These are phyloP conservation scores for Austropuccinia psidii DNA, from an alignment of 1,284 basidiomycete genomes.

Conservation along the genomic window DNA sequence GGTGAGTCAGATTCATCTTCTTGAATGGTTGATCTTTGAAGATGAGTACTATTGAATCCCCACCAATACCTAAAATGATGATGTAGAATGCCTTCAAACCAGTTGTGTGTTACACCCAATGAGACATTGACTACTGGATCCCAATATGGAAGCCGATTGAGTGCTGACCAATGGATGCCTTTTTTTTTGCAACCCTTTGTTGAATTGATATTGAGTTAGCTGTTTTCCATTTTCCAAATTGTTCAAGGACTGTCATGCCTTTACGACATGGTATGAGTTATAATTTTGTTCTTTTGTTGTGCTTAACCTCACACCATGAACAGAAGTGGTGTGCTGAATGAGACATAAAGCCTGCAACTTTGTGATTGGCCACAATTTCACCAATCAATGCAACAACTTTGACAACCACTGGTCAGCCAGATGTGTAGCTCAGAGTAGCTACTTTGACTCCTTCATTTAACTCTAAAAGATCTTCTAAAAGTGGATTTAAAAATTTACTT, in stretches of 20 bases:
- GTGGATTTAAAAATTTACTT: not conserved
- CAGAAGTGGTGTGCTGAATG: not conserved
- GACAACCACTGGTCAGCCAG: not conserved
- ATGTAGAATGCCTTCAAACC: constrained; percentile 9
- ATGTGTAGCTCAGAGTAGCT: not conserved
- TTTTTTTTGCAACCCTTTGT: not conserved
- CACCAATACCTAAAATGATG: not conserved
- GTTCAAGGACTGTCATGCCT: not conserved
- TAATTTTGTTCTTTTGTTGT: not conserved
- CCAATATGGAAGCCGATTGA: not conserved
- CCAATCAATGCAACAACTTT: not conserved
- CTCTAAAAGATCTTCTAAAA: not conserved
- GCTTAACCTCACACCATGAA: not conserved
- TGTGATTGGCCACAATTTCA: constrained; percentile 1
- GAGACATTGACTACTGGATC: not conserved
- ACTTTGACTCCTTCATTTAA: not conserved
- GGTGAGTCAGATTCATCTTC: not conserved
- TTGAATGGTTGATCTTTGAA: too few species aligned
- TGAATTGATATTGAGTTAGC: not conserved
- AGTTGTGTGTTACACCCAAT: constrained; percentile 5
- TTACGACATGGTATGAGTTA: not conserved
- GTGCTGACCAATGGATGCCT: constrained; percentile 5
- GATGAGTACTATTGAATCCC: too few species aligned
- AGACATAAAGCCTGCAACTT: not conserved
- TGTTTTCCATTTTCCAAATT: not conserved